A percentile compares a stretch with the other conserved stretches of the same genome.
Evolutionary conservation across 805 yeast genomes (phyloP).

Genomic region (Suhomyces sp.): DNA sequence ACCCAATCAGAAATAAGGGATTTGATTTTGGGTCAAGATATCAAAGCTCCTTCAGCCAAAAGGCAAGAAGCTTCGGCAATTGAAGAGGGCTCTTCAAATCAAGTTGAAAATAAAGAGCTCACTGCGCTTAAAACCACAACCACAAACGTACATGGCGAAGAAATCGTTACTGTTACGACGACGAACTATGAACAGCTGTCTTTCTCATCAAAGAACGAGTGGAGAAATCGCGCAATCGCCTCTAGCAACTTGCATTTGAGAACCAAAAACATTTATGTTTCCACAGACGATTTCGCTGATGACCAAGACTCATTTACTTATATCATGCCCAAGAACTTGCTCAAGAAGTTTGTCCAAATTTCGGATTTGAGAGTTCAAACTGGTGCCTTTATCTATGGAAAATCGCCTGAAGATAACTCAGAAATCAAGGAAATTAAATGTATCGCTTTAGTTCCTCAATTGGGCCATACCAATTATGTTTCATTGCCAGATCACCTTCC

Average conservation of each 20-base stretch:
- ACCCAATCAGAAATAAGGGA: constrained; percentile 95
- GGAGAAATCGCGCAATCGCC: constrained; percentile 87
- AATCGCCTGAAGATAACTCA: constrained; percentile 67
- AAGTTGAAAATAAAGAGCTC: constrained; percentile 48
- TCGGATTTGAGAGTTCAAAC: constrained; percentile 80
- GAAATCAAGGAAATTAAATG: constrained; percentile 75
- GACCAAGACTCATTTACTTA: constrained; percentile 56
- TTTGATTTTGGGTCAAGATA: constrained; percentile 89
- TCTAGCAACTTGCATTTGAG: constrained; percentile 70
- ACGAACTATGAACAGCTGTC: constrained; percentile 81
- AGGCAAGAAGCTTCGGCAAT: constrained; percentile 82
- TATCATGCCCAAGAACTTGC: constrained; percentile 77
- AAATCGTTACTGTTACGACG: constrained; percentile 90
- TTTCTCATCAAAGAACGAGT: constrained; percentile 81
- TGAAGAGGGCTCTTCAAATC: constrained; percentile 38
- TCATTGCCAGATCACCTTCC: constrained; percentile 55
- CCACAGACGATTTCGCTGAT: constrained; percentile 51
- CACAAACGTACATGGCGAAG: constrained; percentile 92
- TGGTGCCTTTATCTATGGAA: constrained; percentile 78
- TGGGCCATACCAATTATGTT: constrained; percentile 67
- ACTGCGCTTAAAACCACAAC: constrained; percentile 81
- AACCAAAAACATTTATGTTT: constrained; percentile 65
- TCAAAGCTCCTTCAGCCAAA: constrained; percentile 82
- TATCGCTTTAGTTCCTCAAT: constrained; percentile 81
- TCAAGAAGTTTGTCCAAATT: constrained; percentile 73